These are phyloP conservation scores for Baudoinia panamericana DNA, from an alignment of 495 filamentous ascomycete genomes.

Conservation along the genomic window DNA sequence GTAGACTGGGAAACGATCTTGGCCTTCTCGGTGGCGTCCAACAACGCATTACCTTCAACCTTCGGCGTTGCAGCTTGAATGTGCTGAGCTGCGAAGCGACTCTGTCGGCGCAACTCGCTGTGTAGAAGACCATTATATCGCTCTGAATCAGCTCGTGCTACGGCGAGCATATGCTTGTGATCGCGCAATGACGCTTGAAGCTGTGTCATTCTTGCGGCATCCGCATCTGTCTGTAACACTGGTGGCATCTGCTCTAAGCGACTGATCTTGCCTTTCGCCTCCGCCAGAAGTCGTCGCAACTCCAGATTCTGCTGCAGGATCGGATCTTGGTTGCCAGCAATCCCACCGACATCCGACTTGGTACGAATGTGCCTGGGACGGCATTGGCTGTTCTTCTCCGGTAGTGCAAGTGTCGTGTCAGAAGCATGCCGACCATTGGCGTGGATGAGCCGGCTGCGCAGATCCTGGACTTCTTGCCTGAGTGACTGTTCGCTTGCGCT, in stretches of 20 bases:
- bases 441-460: slow-evolving; percentile 3
- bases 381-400: not conserved
- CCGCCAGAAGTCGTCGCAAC: not conserved
- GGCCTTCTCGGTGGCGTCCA: not conserved
- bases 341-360: slow-evolving; percentile 2
- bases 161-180: slow-evolving; percentile 1
- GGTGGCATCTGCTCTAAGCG: slow-evolving; percentile 1
- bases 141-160: slow-evolving; percentile 6
- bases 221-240: too few species aligned
- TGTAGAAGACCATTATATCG: slow-evolving; percentile 13
- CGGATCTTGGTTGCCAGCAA: slow-evolving; percentile 2
- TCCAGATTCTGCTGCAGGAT: not conserved
- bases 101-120: slow-evolving; percentile 9
- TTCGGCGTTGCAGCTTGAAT: too few species aligned
- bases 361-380: slow-evolving; percentile 3
- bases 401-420: slow-evolving; percentile 1
- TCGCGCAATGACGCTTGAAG: slow-evolving; percentile 1
- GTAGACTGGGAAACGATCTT: too few species aligned
- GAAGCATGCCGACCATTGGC: slow-evolving; percentile 2
- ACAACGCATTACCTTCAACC: not conserved
- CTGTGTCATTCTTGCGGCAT: too few species aligned
- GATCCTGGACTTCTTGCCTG: slow-evolving; percentile 5
- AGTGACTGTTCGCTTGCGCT: not conserved
- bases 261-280: not conserved
- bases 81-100: slow-evolving; percentile 1